Evolutionary conservation across 2,329 filamentous ascomycete species (phyloP).

Genomic region (Fusarium udum): DNA sequence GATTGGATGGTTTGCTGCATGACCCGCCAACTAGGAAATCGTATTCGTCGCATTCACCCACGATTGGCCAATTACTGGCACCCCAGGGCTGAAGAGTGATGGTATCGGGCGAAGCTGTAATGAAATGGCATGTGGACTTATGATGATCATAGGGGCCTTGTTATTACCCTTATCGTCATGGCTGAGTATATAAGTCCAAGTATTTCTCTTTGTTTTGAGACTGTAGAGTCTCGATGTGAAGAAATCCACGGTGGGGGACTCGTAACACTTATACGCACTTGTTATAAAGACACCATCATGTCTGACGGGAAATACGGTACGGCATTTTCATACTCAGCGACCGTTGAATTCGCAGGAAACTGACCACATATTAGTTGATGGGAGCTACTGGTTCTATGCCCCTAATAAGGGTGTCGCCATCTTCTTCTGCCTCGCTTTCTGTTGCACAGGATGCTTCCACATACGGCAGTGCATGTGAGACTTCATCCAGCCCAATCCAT

Average conservation of each 20-base stretch:
- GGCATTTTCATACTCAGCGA: neutral
- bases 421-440: slow-evolving; percentile 57
- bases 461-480: slow-evolving; percentile 59
- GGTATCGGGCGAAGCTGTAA: slow-evolving; percentile 1
- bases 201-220: neutral
- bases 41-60: slow-evolving; percentile 37
- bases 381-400: slow-evolving; percentile 58
- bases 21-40: slow-evolving; percentile 8
- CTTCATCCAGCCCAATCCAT: too few species aligned
- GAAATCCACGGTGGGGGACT: neutral
- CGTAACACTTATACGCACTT: neutral
- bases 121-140: neutral
- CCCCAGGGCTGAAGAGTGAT: slow-evolving; percentile 19
- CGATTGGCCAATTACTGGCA: slow-evolving; percentile 36
- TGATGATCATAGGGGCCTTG: neutral
- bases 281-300: slow-evolving; percentile 20
- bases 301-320: slow-evolving; percentile 47
- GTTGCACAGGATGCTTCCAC: slow-evolving; percentile 51
- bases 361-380: slow-evolving; percentile 46
- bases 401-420: slow-evolving; percentile 59
- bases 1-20: neutral
- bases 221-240: neutral
- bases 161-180: neutral
- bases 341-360: neutral
- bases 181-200: slow-evolving; percentile 18